phyloP scores from a whole-genome alignment of 352 stramenopile species.

The Phytophthora sp. region DNA sequence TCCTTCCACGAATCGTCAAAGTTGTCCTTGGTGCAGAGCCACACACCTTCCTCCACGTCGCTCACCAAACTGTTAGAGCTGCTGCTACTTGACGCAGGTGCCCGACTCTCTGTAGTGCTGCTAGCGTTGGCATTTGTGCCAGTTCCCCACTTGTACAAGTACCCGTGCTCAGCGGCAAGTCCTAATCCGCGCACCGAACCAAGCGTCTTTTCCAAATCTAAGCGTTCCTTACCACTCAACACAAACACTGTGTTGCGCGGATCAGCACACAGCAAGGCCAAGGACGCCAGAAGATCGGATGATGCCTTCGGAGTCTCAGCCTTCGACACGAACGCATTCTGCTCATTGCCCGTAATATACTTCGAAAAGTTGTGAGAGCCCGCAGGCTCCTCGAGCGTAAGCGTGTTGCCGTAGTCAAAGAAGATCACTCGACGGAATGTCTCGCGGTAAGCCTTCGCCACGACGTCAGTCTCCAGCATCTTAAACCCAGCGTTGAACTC shows the following conservation, averaged over 20 bases:
- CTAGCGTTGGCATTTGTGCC: slow-evolving; percentile 38
- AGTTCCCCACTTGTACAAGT: slow-evolving; percentile 96
- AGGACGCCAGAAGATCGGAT: slow-evolving; percentile 83
- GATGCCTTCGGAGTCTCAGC: slow-evolving; percentile 40
- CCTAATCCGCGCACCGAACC: slow-evolving; percentile 95
- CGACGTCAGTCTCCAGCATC: slow-evolving; percentile 91
- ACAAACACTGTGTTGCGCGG: slow-evolving; percentile 99
- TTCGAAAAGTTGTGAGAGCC: slow-evolving; percentile 79
- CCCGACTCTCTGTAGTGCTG: slow-evolving; percentile 33
- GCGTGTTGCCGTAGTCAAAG: slow-evolving; percentile 98
- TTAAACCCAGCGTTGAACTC: slow-evolving; percentile 97
- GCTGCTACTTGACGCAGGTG: slow-evolving; percentile 16
- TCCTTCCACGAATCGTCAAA: slow-evolving; percentile 98
- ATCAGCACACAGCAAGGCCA: slow-evolving; percentile 94
- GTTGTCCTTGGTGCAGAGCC: slow-evolving; percentile 88
- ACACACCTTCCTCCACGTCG: slow-evolving; percentile 62
- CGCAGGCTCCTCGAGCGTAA: slow-evolving; percentile 90
- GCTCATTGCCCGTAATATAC: slow-evolving; percentile 63
- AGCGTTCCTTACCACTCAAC: slow-evolving; percentile 95
- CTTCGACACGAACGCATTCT: slow-evolving; percentile 39
- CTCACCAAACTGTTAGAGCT: slow-evolving; percentile 33
- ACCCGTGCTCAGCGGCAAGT: slow-evolving; percentile 98
- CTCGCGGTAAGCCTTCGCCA: slow-evolving; percentile 90
- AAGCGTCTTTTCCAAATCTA: slow-evolving; percentile 94
- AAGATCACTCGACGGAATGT: slow-evolving; percentile 94